These are phyloP conservation scores for Prunus davidiana DNA, from an alignment of 306 rosid species.

Conservation along the genomic window DNA sequence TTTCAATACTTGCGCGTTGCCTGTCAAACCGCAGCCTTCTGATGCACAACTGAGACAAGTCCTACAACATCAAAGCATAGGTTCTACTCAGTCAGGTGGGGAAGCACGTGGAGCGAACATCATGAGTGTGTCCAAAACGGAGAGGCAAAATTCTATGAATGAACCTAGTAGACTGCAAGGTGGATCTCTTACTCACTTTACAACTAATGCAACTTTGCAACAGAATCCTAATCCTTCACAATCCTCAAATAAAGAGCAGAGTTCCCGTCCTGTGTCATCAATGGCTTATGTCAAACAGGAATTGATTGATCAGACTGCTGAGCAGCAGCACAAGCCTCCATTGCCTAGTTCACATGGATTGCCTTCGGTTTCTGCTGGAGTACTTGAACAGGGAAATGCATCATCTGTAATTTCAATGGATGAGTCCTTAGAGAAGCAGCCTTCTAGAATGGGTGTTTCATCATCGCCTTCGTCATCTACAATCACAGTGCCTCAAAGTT, in stretches of 20 bases:
- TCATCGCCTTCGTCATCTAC: conserved; percentile 49
- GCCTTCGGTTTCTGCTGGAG: conserved; percentile 52
- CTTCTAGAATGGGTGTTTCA: conserved; percentile 59
- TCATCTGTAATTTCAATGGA: conserved; percentile 53
- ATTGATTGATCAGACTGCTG: conserved; percentile 52
- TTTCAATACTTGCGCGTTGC: conserved; percentile 44
- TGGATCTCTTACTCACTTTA: conserved; percentile 47
- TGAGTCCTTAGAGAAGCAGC: conserved; percentile 44
- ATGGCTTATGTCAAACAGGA: conserved; percentile 61
- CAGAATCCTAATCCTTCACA: conserved; percentile 56
- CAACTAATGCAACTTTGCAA: conserved; percentile 46
- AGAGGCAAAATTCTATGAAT: conserved; percentile 40
- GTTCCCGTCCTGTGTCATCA: conserved; percentile 43
- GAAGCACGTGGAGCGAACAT: conserved; percentile 37
- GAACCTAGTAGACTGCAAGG: conserved; percentile 61
- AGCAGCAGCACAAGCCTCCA: conserved; percentile 60
- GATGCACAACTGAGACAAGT: conserved; percentile 63
- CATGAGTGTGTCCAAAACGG: conserved; percentile 41
- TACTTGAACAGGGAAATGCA: conserved; percentile 51
- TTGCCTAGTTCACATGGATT: conserved; percentile 50
- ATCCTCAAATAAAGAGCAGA: conserved; percentile 60
- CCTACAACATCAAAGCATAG: conserved; percentile 54
- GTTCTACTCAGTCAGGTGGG: conserved; percentile 51
- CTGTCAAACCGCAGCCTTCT: conserved; percentile 51
- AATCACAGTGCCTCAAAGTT: conserved; percentile 40